Conservation (phyloP, 352 stramenopile genomes). For the Thraustochytrium striatum region DNA sequence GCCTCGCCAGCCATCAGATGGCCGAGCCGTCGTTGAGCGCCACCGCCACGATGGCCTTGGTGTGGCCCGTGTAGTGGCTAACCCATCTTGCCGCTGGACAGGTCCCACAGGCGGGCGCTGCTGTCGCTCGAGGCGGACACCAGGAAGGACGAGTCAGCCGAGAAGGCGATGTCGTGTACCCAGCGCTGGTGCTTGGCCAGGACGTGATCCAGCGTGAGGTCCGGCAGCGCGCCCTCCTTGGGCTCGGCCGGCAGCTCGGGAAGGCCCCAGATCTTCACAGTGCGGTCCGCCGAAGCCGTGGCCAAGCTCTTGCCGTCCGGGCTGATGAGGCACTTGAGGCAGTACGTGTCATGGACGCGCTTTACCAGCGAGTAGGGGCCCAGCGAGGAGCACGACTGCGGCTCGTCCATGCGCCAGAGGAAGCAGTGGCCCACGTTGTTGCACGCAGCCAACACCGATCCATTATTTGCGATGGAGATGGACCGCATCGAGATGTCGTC, state of each 20-base stretch:
- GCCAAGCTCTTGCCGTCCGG: conserved; percentile 70
- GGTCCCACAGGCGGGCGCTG: conserved; percentile 92
- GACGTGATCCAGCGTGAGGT: conserved; percentile 55
- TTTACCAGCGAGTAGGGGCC: conserved; percentile 51
- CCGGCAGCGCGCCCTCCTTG: too few relatives aligned
- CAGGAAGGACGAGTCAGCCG: conserved; percentile 92
- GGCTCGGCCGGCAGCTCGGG: too few relatives aligned
- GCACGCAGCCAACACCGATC: conserved; percentile 77
- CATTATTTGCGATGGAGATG: conserved; percentile 86
- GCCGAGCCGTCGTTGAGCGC: conserved; percentile 80
- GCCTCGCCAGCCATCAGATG: too few relatives aligned
- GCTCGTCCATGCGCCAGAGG: conserved; percentile 71
- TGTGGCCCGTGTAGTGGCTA: conserved; percentile 77
- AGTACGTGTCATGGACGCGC: conserved; percentile 80
- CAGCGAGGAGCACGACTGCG: not conserved
- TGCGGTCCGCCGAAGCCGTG: conserved; percentile 85
- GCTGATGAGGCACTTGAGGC: conserved; percentile 81
- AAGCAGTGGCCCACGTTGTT: conserved; percentile 92
- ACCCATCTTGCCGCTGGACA: conserved; percentile 79
- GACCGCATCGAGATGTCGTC: conserved; percentile 75
- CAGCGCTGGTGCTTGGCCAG: conserved; percentile 79
- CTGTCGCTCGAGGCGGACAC: conserved; percentile 93
- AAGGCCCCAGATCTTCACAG: conserved; percentile 80
- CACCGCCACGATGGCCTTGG: conserved; percentile 80
- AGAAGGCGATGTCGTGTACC: conserved; percentile 98